Conservation (phyloP, 2,329 filamentous ascomycete genomes). For the Paracorniculantispora psalliotae region DNA sequence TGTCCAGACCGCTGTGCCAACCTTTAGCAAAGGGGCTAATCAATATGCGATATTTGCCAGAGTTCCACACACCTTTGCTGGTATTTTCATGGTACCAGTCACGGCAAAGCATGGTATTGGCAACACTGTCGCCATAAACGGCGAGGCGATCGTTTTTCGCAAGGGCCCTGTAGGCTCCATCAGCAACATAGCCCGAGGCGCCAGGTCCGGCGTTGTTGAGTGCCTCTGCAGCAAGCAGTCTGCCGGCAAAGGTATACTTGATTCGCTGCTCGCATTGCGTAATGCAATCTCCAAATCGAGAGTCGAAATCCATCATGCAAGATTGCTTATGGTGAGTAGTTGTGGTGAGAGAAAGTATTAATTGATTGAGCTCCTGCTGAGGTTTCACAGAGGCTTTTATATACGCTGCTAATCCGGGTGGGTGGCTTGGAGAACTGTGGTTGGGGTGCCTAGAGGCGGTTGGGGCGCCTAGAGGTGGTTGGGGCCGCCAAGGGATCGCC, state of each 20-base stretch:
- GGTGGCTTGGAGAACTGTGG: no score
- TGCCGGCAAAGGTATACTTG: not conserved
- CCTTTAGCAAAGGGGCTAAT: not conserved
- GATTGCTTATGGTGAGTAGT: no score
- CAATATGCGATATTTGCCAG: not conserved
- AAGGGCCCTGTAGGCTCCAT: not conserved
- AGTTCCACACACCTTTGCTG: not conserved
- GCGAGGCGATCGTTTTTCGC: conserved; percentile 3
- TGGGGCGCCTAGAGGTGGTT: no score
- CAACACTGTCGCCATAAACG: not conserved
- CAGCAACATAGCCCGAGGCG: not conserved
- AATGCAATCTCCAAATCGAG: not conserved
- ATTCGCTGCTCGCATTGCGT: not conserved
- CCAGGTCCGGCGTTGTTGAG: not conserved
- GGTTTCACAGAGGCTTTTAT: no score
- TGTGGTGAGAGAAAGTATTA: no score
- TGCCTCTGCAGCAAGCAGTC: not conserved
- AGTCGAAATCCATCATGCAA: not conserved
- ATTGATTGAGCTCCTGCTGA: no score
- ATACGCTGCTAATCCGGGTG: no score
- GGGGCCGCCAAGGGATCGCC: no score
- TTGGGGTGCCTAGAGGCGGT: no score
- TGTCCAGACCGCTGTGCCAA: not conserved
- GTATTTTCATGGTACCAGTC: not conserved
- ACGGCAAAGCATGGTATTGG: not conserved